Base-by-base conservation (phyloP, 2,329 filamentous ascomycete species). In the Paraphoma chrysanthemicola region DNA sequence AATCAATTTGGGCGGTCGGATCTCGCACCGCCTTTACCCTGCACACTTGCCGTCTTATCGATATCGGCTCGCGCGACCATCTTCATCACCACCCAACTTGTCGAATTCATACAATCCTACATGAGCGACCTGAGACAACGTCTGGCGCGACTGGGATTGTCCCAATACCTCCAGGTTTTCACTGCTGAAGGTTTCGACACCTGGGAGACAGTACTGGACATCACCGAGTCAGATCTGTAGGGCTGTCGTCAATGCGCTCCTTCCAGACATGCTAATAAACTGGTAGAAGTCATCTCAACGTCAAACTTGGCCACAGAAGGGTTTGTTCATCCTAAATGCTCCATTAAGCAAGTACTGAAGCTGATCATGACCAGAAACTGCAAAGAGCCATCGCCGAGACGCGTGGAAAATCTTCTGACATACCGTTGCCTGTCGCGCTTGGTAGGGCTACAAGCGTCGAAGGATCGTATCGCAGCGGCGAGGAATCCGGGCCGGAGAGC, bases 141-240 rank as follows among this genome's bases (percentile, higher is more conserved):
- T 64, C 87, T 94, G 73, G 84, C 86, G 78, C 89, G 91, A 82
- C 82, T 94, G 82, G 91, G 90, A 73, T 83, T 95, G 75, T 82
- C 86, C 78, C 90, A 93, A 78, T 94, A 95, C 79, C 84, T 91
- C 57, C 83, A 88, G 64, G 79, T 82, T 53, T 91, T 95, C 67
- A 74, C 91, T 43, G 86, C 91, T 51, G 90, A 94, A 77, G 91
- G 91, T 3, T 95, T 95, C 74, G 91, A 95, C 75, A 87, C 88
- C 10, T 94, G 91, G 91, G 90, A 92, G 33, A 93, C 89, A 1
- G 88, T 94, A 53, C 81, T 93, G 48, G 91, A 94, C 71, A 93
- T 95, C 51, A 92, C 91, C 58, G 91, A 94, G 76, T 90, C 90
- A 23, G 91, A 95, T 70, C 82, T 95, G 89, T 92, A 77, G 74